Percentiles rank a stretch among this genome's conserved stretches.
Conservation (phyloP, 345 rosid genomes). For the Pistacia atlantica region DNA sequence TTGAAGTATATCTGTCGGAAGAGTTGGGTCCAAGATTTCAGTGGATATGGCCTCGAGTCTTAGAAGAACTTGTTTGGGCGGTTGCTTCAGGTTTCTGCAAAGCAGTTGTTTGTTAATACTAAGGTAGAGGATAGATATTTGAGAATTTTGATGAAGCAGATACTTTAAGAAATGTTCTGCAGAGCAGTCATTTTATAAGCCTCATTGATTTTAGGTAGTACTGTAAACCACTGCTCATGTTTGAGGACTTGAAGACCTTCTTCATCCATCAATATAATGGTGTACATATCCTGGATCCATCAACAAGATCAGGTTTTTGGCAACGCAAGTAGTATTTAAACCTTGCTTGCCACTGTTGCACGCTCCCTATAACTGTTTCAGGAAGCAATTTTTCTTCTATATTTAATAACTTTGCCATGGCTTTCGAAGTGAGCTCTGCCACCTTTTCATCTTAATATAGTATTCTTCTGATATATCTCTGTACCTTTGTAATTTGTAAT, state of each 20-base stretch:
- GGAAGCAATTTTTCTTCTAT: constrained; percentile 46
- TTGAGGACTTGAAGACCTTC: constrained; percentile 55
- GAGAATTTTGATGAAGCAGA: no score
- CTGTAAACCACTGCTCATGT: constrained; percentile 49
- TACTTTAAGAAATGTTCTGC: no score
- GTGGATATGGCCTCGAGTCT: constrained; percentile 73
- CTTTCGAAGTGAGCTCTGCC: constrained; percentile 34
- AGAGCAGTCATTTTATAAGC: constrained; percentile 5
- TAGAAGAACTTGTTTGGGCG: constrained; percentile 54
- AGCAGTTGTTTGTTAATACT: constrained; percentile 23
- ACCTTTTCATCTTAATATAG: constrained; percentile 30
- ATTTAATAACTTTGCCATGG: constrained; percentile 51
- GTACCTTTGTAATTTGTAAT: not conserved
- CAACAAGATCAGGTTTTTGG: constrained; percentile 55
- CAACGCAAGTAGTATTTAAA: constrained; percentile 60
- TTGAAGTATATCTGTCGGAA: constrained; percentile 33
- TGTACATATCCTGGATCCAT: constrained; percentile 47
- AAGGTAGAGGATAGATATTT: constrained; percentile 9
- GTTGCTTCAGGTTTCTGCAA: constrained; percentile 30
- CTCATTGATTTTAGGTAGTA: constrained; percentile 39
- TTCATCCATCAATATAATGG: constrained; percentile 47
- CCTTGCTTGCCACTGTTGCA: constrained; percentile 40
- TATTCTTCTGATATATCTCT: constrained; percentile 44
- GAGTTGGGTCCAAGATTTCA: constrained; percentile 80
- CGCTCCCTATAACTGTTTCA: constrained; percentile 43